phyloP scores from a whole-genome alignment of 352 stramenopile species.

The Thraustochytrium striatum region DNA sequence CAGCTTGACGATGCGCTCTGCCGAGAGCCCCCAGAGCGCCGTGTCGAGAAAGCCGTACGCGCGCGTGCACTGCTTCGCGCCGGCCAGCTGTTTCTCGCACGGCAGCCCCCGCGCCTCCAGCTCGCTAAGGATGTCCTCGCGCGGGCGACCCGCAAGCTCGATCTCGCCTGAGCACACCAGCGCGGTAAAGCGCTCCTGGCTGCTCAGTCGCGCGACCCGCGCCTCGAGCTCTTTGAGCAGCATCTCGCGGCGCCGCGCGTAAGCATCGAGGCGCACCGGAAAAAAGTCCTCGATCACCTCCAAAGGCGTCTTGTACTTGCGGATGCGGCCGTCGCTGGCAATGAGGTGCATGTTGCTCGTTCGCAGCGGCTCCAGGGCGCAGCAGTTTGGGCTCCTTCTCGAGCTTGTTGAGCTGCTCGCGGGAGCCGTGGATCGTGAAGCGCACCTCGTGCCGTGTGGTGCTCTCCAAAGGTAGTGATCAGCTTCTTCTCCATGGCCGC shows the following conservation, averaged over 20 bases:
- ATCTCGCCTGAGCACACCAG: too few species aligned
- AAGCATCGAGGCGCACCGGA: constrained; percentile 79
- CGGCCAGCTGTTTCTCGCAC: too few species aligned
- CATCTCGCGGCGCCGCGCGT: constrained; percentile 64
- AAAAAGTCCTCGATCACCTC: constrained; percentile 89
- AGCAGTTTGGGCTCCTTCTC: constrained; percentile 62
- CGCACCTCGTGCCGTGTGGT: constrained; percentile 81
- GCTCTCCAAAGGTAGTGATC: constrained; percentile 85
- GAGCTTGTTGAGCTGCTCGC: constrained; percentile 63
- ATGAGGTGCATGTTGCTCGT: constrained; percentile 95
- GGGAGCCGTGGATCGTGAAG: constrained; percentile 77
- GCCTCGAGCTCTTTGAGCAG: background rate
- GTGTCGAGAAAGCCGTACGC: too few species aligned
- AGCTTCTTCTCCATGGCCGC: constrained; percentile 48
- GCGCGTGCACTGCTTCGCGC: too few species aligned
- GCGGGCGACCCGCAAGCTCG: too few species aligned
- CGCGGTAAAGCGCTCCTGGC: constrained; percentile 30
- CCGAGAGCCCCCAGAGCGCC: too few species aligned
- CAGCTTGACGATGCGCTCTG: too few species aligned
- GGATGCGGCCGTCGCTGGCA: constrained; percentile 74
- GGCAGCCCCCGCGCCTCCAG: too few species aligned
- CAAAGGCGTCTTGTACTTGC: constrained; percentile 80
- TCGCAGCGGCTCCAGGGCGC: constrained; percentile 69
- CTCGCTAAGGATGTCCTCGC: too few species aligned
- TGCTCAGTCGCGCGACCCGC: background rate